Base-by-base conservation (phyloP, 176 grass and related monocot species). In the Rhynchospora breviuscula region DNA sequence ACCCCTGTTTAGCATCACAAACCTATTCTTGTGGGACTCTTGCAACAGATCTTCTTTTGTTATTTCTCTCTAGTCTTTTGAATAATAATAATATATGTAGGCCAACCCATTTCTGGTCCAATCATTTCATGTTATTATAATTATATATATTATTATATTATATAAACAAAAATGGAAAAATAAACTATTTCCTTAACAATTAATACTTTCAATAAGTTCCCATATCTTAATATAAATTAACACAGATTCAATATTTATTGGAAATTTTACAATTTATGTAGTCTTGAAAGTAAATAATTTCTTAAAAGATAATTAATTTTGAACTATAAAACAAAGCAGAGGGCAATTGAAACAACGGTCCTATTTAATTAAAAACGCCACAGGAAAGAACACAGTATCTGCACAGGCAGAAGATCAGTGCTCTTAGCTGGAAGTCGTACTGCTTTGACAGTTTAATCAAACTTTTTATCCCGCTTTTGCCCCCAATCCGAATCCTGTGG, bases 361-460 rank as follows among this genome's bases (percentile, higher is more conserved):
- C 8, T 63, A 23, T 45, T 59, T 11, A 79, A 40, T 85, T 62
- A 63, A 1, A 4, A 26, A 67, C 40, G 81, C 76, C 84, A 85
- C 90, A 89, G 11, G 81, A 0, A 2, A 0, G 67, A 48, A 84
- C 53, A 84, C 83, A 88, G 2, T 77, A 43, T 2, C 47, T 25
- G 52, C 57, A 14, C 64, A 58, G 6, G 14, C 87, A 92, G 63
- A 78, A 78, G 35, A 54, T 43, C 46, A 52, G 59, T n/a, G 48
- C 51, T 17, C 84, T 86, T 73, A 65, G 87, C 81, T 85, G 56
- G 59, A 69, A 57, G 79, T 80, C 74, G 79, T 88, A 88, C 79
- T 84, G 33, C 31, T 22, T 52, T 15, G 4, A 46, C 59, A 82
- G 45, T 81, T 59, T 81, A 22, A 63, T 61, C 79, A 7, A 44